phyloP scores from a whole-genome alignment of 345 rosid species.

The Carallia brachiata region DNA sequence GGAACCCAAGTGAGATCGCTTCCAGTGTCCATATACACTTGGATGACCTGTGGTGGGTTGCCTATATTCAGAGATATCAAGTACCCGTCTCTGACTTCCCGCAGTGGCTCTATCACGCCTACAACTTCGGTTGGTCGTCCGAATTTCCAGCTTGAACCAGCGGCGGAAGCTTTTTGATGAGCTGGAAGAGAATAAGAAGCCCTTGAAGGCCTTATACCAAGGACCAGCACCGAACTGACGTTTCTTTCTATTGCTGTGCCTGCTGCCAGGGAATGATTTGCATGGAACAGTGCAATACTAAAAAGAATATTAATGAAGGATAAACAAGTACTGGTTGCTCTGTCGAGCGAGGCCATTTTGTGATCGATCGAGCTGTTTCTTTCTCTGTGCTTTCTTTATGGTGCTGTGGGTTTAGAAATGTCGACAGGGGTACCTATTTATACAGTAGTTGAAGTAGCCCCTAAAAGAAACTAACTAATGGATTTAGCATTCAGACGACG shows the following conservation, averaged over 20 bases:
- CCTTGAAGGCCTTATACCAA: slow-evolving; percentile 49
- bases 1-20: slow-evolving; percentile 96
- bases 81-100: slow-evolving; percentile 75
- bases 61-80: slow-evolving; percentile 64
- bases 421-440: too few relatives aligned
- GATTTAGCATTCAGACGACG: too few relatives aligned
- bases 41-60: slow-evolving; percentile 72
- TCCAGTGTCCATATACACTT: slow-evolving; percentile 82
- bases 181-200: slow-evolving; percentile 27
- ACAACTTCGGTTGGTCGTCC: slow-evolving; percentile 24
- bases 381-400: too few relatives aligned
- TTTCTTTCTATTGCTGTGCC: slow-evolving; percentile 30
- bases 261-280: slow-evolving; percentile 22
- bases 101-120: slow-evolving; percentile 49
- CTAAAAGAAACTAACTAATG: too few relatives aligned
- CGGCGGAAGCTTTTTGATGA: slow-evolving; percentile 33
- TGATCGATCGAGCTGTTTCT: too few relatives aligned
- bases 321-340: slow-evolving; percentile 8
- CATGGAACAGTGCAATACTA: background rate
- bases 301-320: slow-evolving; percentile 23
- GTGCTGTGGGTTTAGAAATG: too few relatives aligned
- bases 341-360: too few relatives aligned
- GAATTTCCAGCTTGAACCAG: slow-evolving; percentile 1
- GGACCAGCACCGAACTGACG: slow-evolving; percentile 32
- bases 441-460: too few relatives aligned